Evolutionary conservation across 1,284 basidiomycete genomes (phyloP), one percentile per base, ranked within the genome.

Genomic region (Phellinidium pouzarii): DNA sequence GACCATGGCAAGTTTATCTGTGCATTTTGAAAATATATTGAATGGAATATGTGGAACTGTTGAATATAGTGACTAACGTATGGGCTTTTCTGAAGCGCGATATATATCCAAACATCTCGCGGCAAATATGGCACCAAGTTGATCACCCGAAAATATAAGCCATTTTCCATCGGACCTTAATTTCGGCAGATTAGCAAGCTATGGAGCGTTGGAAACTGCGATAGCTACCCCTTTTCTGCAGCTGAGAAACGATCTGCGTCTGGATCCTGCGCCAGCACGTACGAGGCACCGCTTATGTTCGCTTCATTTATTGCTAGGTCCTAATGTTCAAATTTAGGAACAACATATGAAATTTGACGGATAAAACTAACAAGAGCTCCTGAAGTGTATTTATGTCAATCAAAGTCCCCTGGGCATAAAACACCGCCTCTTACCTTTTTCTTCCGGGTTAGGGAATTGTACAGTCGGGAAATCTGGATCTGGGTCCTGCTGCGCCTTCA

Each of bases 401-500:
- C 23, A 45, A 49, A 49, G 58, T 36, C 26, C 46, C 40, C 26
- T 22, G 42, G 37, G 40, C 8, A 44, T 26, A 8, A 19, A 43
- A 11, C 60, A 31, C 61, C 62, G 63, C n/a, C 11, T 27, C 38
- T 25, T 55, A 79, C 87, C 91, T 68, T 87, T 84, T 66, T 93
- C 90, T 65, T 93, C 91, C 2, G 91, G 90, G 63, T 93, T 93
- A 1, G 90, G 90, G 64, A 89, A 92, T 19, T 68, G 70, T 4
- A 93, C 87, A 3, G 90, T 91, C 2, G 87, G 80, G 63, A 93
- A 93, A 19, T 90, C 79, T 3, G 90, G 88, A 66, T 93, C 82
- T 1, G 91, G 87, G 1, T 71, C 55, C 56, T 76, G 75, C 64
- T 91, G 87, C 58, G 80, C 75, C 51, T 64, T 60, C 3, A 89